phyloP scores from a whole-genome alignment of 805 yeast species.

The Starmerella bombicola region DNA sequence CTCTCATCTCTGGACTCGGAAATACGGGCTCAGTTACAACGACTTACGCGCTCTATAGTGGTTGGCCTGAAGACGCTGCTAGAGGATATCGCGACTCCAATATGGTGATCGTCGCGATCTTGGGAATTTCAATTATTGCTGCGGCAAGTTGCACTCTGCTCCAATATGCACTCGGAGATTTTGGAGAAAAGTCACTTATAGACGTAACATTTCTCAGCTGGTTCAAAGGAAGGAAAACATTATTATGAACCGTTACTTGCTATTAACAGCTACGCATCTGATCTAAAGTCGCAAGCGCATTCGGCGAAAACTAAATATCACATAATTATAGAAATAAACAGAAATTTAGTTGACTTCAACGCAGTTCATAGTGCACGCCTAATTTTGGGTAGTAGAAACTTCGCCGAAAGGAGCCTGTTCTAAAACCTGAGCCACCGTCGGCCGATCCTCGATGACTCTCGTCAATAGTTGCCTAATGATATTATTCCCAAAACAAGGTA shows the following conservation, averaged over 20 bases:
- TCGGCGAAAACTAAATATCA: no score
- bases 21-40: constrained; percentile 77
- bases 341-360: no score
- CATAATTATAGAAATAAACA: no score
- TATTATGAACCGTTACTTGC: no score
- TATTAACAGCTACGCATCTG: no score
- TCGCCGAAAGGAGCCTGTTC: no score
- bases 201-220: constrained; percentile 20
- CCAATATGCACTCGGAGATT: constrained; percentile 30
- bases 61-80: constrained; percentile 70
- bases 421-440: constrained; percentile 6
- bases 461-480: constrained; percentile 5
- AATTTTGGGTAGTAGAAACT: no score
- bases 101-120: constrained; percentile 70
- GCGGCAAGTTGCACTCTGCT: constrained; percentile 30
- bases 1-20: constrained; percentile 75
- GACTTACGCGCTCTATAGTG: constrained; percentile 72
- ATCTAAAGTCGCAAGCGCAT: no score
- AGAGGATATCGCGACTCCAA: constrained; percentile 56
- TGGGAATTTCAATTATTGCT: constrained; percentile 58
- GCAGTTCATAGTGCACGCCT: no score
- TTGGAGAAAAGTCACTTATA: constrained; percentile 15
- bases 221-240: constrained; percentile 10
- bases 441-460: constrained; percentile 7
- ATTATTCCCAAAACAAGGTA: constrained; percentile 6